Evolutionary conservation across 257 asterid genomes (phyloP).

Genomic region (Petunia secreta): DNA sequence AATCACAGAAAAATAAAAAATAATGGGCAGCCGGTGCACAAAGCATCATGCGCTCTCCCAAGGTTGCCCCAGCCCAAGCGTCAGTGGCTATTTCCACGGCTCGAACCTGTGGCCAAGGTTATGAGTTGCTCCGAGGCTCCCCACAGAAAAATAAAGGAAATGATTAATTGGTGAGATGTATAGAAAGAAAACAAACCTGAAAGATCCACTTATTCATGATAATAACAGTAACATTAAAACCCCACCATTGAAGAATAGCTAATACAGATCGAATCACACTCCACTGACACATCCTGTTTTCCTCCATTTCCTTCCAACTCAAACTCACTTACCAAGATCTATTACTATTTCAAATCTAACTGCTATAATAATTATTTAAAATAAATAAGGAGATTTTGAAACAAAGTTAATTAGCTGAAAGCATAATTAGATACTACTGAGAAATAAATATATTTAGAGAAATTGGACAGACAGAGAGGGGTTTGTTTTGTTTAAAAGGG

Average conservation of each 20-base stretch:
- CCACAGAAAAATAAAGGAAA: neutral
- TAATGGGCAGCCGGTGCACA: no score
- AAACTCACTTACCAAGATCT: neutral
- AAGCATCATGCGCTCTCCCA: no score
- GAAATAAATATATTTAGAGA: neutral
- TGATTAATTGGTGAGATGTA: neutral
- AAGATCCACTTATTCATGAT: slow-evolving; percentile 62
- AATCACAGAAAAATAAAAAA: neutral
- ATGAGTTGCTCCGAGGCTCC: no score
- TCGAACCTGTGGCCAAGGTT: no score
- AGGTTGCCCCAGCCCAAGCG: no score
- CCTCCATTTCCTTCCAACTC: slow-evolving; percentile 37
- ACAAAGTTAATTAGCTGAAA: slow-evolving; percentile 14
- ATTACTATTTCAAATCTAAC: no score
- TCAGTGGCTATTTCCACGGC: no score
- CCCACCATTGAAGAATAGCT: slow-evolving; percentile 57
- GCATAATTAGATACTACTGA: neutral
- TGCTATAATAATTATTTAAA: neutral
- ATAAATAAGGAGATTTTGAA: neutral
- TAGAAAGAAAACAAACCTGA: slow-evolving; percentile 35
- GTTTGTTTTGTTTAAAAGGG: neutral
- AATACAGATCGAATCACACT: slow-evolving; percentile 41
- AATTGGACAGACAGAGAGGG: slow-evolving; percentile 2
- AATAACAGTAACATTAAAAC: slow-evolving; percentile 54
- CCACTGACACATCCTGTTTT: slow-evolving; percentile 42